Evolutionary conservation across 2,329 filamentous ascomycete species (phyloP).

Genomic region (Trichophyton benhamiae): DNA sequence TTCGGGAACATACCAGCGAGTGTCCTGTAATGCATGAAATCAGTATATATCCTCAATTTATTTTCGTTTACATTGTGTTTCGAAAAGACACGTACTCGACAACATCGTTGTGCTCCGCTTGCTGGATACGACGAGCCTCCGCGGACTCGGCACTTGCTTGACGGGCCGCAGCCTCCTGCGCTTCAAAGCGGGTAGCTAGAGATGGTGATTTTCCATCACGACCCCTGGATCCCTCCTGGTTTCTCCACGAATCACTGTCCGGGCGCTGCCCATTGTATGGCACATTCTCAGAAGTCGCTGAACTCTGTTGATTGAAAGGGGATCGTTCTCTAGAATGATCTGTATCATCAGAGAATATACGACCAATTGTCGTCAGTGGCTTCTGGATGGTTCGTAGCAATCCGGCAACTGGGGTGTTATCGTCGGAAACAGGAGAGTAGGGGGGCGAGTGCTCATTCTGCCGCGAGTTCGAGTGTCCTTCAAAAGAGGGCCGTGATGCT

Average conservation of each 20-base stretch:
- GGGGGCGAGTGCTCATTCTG: constrained; percentile 23
- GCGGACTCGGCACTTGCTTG: constrained; percentile 85
- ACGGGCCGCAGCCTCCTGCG: constrained; percentile 76
- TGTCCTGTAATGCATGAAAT: constrained; percentile 39
- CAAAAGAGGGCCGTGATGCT: constrained; percentile 47
- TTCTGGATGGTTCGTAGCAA: constrained; percentile 82
- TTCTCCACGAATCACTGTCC: constrained; percentile 12
- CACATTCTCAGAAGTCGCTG: constrained; percentile 7
- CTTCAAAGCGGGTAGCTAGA: constrained; percentile 40
- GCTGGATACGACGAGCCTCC: constrained; percentile 70
- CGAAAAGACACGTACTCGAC: constrained; percentile 49
- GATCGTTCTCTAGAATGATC: constrained; percentile 27
- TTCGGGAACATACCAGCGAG: constrained; percentile 94
- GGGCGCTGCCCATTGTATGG: constrained; percentile 8
- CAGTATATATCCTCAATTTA: no score
- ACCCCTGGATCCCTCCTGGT: constrained; percentile 17
- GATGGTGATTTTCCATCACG: constrained; percentile 17
- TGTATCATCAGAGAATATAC: constrained; percentile 73
- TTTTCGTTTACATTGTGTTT: no score
- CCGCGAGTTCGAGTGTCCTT: constrained; percentile 43
- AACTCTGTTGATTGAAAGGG: constrained; percentile 26
- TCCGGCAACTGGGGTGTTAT: constrained; percentile 70
- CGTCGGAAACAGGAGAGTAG: constrained; percentile 45
- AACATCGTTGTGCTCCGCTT: constrained; percentile 75
- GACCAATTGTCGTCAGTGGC: constrained; percentile 79